Evolutionary conservation across 1,139 yeast genomes (phyloP).

Genomic region (Geotrichum klebahnii): DNA sequence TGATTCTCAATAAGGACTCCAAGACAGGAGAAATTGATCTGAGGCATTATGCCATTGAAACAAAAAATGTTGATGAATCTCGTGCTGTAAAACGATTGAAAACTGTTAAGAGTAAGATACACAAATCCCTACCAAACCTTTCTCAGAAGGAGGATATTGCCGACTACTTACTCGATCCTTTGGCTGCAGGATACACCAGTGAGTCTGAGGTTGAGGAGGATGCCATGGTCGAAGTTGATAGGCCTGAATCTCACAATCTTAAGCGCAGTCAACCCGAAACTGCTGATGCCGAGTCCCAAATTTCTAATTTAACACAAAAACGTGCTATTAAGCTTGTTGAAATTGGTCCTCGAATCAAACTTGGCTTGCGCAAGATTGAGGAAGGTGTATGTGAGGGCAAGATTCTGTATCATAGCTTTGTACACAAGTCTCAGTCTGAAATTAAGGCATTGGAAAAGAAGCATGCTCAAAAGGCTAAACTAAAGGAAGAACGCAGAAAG

Average conservation of each 20-base stretch:
- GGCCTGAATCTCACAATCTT: conserved; percentile 30
- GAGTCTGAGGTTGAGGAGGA: conserved; percentile 89
- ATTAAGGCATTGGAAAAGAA: conserved; percentile 57
- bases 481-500: conserved; percentile 68
- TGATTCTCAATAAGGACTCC: conserved; percentile 71
- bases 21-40: conserved; percentile 71
- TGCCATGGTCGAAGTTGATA: conserved; percentile 71
- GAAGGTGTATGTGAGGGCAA: conserved; percentile 87
- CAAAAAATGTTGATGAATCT: conserved; percentile 80
- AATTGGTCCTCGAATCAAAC: conserved; percentile 83
- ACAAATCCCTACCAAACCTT: conserved; percentile 72
- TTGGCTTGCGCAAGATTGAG: conserved; percentile 79
- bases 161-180: conserved; percentile 79
- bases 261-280: conserved; percentile 14
- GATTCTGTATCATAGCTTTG: conserved; percentile 72
- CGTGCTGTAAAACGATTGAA: conserved; percentile 74
- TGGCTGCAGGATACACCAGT: conserved; percentile 72
- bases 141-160: conserved; percentile 67
- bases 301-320: conserved; percentile 47
- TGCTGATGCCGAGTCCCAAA: conserved; percentile 22
- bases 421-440: conserved; percentile 61
- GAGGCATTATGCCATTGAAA: conserved; percentile 86
- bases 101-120: conserved; percentile 45
- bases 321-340: conserved; percentile 91
- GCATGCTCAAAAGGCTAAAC: conserved; percentile 58